Conservation (phyloP, 1,284 basidiomycete genomes). For the Trichosporon ovoides region DNA sequence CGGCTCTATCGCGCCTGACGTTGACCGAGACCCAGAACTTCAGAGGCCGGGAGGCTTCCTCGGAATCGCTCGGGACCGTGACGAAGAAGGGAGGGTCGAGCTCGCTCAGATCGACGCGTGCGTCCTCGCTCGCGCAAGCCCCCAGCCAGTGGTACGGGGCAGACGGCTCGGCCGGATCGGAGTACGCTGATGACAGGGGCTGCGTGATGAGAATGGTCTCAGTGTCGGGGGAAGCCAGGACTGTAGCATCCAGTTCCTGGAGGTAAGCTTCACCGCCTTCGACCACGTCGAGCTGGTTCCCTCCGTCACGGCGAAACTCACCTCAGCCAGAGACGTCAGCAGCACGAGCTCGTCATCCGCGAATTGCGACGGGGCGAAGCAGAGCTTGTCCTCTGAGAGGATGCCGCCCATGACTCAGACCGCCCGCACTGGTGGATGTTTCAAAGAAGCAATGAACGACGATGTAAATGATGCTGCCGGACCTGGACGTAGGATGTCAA, state of each 20-base stretch:
- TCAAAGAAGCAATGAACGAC: background rate
- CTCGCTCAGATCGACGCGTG: constrained; percentile 16
- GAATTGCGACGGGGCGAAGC: constrained; percentile 2
- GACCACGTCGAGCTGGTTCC: constrained; percentile 12
- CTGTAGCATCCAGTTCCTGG: constrained; percentile 11
- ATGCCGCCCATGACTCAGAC: background rate
- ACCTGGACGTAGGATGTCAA: background rate
- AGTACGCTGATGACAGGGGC: constrained; percentile 2
- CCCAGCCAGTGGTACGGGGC: constrained; percentile 39
- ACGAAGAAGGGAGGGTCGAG: constrained; percentile 18
- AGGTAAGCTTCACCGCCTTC: constrained; percentile 9
- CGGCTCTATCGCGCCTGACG: constrained; percentile 20
- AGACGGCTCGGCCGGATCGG: background rate
- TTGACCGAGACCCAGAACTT: constrained; percentile 37
- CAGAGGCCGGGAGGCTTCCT: constrained; percentile 22
- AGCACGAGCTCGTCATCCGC: background rate
- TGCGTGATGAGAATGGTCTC: constrained; percentile 9
- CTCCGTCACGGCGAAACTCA: constrained; percentile 6
- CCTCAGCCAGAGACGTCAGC: constrained; percentile 5
- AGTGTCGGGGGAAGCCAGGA: background rate
- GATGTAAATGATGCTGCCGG: background rate
- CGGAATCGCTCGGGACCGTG: constrained; percentile 18
- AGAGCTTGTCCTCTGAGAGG: constrained; percentile 7
- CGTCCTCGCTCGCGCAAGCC: constrained; percentile 12
- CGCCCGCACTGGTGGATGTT: background rate